A percentile compares a stretch with the other conserved stretches of the same genome.
Conservation (phyloP, 352 stramenopile species). For the Phytopythium litorale region DNA sequence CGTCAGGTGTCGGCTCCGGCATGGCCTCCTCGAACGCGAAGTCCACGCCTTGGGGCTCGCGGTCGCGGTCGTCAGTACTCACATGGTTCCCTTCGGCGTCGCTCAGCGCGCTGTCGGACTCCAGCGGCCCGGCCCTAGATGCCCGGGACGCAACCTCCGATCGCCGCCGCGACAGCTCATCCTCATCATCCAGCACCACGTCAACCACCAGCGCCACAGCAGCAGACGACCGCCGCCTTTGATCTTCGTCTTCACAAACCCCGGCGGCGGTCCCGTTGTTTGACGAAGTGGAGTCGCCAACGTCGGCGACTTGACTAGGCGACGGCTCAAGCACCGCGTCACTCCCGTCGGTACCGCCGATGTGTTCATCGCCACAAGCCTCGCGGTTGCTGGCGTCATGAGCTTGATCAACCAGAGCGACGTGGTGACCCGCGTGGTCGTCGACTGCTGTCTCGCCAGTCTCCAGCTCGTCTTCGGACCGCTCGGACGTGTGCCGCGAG, state of each 20-base stretch:
- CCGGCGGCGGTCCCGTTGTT: background rate
- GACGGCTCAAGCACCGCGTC: background rate
- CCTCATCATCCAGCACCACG: background rate
- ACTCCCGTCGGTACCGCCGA: background rate
- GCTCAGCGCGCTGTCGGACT: background rate
- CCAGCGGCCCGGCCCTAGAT: background rate
- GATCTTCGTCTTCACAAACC: background rate
- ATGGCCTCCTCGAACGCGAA: conserved; percentile 44
- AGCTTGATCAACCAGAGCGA: background rate
- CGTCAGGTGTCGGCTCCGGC: background rate
- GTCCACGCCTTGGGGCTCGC: conserved; percentile 26
- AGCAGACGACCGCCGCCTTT: background rate
- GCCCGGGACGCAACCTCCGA: background rate
- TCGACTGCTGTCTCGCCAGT: background rate
- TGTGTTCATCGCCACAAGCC: background rate
- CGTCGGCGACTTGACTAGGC: background rate
- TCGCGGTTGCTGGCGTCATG: no score
- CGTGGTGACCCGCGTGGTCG: background rate
- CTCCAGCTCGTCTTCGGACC: background rate
- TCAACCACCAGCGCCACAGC: background rate
- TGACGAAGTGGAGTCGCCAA: background rate
- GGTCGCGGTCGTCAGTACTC: conserved; percentile 12
- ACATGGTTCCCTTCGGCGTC: background rate
- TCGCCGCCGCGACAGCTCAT: background rate
- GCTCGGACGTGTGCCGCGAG: background rate